These are phyloP conservation scores for Fonsecaea erecta DNA, from an alignment of 2,329 filamentous ascomycete genomes.

Conservation along the genomic window DNA sequence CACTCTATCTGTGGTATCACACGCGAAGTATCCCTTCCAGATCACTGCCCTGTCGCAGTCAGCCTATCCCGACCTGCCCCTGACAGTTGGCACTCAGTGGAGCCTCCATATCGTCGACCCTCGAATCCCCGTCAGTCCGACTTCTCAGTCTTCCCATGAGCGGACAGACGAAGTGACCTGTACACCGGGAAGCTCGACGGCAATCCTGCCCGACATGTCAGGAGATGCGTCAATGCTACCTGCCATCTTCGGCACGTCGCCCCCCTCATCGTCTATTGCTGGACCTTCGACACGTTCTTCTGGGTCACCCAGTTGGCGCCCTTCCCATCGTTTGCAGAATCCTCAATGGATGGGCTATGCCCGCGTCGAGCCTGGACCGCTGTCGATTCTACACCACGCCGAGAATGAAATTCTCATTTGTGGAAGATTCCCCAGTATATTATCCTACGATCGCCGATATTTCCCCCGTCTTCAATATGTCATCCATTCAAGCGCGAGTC, in stretches of 20 bases:
- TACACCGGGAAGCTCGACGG: conserved; percentile 21
- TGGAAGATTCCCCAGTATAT: conserved; percentile 83
- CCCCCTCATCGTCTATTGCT: conserved; percentile 11
- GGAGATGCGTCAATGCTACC: conserved; percentile 12
- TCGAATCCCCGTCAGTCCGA: conserved; percentile 49
- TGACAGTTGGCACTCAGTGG: conserved; percentile 82
- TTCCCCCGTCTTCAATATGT: conserved; percentile 78
- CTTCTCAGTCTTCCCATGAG: conserved; percentile 44
- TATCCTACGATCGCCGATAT: conserved; percentile 85
- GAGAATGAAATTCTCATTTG: conserved; percentile 83
- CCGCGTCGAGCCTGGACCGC: conserved; percentile 76
- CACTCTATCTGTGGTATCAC: conserved; percentile 70
- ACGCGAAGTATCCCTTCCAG: conserved; percentile 75
- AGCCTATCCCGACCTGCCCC: conserved; percentile 66
- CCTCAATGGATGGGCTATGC: conserved; percentile 59
- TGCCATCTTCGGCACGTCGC: conserved; percentile 16
- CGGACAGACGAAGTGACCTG: conserved; percentile 59
- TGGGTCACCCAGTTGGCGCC: conserved; percentile 21
- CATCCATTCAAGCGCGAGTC: conserved; percentile 79
- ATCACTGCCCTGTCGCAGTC: conserved; percentile 79
- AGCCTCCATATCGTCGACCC: conserved; percentile 84
- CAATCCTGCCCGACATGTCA: conserved; percentile 26
- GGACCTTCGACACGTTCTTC: conserved; percentile 9
- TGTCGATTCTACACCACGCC: conserved; percentile 80
- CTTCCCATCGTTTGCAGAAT: conserved; percentile 21